Base-by-base conservation (phyloP, 2,329 filamentous ascomycete genomes). In the Cercospora sp. region DNA sequence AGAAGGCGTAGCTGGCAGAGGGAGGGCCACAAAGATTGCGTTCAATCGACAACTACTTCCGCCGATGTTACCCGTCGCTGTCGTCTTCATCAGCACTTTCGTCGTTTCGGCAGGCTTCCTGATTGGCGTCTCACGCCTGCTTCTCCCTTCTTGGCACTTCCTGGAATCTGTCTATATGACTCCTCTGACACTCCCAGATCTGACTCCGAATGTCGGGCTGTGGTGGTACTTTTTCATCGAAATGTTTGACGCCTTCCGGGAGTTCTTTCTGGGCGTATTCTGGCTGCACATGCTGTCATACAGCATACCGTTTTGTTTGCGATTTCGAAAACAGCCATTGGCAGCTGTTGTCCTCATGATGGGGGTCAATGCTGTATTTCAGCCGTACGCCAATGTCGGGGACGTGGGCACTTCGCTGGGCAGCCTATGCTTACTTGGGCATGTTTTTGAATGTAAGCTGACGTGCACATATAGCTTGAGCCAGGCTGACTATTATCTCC, bases 171-270 rank as follows among this genome's bases (percentile, higher is more conserved):
- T 95, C 0, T 99, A 99, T 80, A 93, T 94, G 73, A 92, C 97
- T 58, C 94, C 97, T 74, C 86, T 99, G 42, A 89, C 95, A 0
- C 87, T 99, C 2, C 92, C 93, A 8, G 95, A 99, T 77, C 85
- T 99, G 48, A 96, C 94, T 0, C 95, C 95, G 12, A 99, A 98
- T 73, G 91, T 96, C 31, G 95, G 95, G 1, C 85, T 99, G 1
- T 99, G 95, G 95, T 99, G 95, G 95, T 99, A 99, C 81, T 99
- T 99, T 82, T 98, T 99, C 78, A 97, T 96, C 73, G 94, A 99
- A 78, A 99, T 99, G 89, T 99, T 99, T 79, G 95, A 99, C 81
- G 94, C 94, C 0, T 99, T 99, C 85, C 88, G 95, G 45, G 90
- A 91, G 74, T 99, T 99, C 84, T 99, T 98, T 85, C 87, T 99